Percentiles rank a stretch among this genome's conserved stretches.
These are phyloP conservation scores for Colletotrichum lini DNA, from an alignment of 2,329 filamentous ascomycete genomes.

Conservation along the genomic window DNA sequence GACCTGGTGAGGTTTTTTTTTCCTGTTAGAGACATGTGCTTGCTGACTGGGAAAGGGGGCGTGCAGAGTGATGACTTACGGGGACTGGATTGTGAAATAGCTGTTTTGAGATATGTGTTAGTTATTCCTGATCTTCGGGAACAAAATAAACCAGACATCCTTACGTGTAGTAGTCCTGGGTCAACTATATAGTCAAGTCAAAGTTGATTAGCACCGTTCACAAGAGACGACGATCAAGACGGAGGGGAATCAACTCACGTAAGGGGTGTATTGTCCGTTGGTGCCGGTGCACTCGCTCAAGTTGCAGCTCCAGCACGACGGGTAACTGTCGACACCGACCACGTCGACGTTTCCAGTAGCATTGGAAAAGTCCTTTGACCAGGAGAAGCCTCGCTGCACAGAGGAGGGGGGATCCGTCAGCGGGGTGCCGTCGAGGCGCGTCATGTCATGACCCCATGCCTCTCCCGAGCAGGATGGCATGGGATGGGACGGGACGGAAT, in stretches of 20 bases:
- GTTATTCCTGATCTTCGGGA: background rate
- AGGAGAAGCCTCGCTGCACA: slow-evolving; percentile 59
- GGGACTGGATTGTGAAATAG: slow-evolving; percentile 51
- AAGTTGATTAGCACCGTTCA: background rate
- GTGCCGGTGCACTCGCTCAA: slow-evolving; percentile 71
- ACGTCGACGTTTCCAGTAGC: slow-evolving; percentile 70
- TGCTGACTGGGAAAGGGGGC: too few species aligned
- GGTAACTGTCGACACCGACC: slow-evolving; percentile 66
- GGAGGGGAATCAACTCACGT: slow-evolving; percentile 53
- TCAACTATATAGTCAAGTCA: slow-evolving; percentile 7
- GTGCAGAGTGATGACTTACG: slow-evolving; percentile 42
- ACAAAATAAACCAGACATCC: background rate
- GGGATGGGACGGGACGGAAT: too few species aligned
- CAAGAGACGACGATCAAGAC: too few species aligned
- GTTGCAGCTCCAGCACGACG: slow-evolving; percentile 75
- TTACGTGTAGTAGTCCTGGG: slow-evolving; percentile 35
- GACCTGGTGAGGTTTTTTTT: slow-evolving; percentile 42
- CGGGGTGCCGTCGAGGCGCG: too few species aligned
- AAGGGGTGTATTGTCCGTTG: slow-evolving; percentile 71
- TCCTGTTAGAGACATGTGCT: background rate
- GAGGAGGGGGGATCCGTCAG: background rate
- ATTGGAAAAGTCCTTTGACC: slow-evolving; percentile 72
- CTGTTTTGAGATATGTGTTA: slow-evolving; percentile 40
- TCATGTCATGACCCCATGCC: too few species aligned
- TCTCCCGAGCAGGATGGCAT: too few species aligned